Base-by-base conservation (phyloP, 2,329 filamentous ascomycete genomes). In the Anthostomella pinea region DNA sequence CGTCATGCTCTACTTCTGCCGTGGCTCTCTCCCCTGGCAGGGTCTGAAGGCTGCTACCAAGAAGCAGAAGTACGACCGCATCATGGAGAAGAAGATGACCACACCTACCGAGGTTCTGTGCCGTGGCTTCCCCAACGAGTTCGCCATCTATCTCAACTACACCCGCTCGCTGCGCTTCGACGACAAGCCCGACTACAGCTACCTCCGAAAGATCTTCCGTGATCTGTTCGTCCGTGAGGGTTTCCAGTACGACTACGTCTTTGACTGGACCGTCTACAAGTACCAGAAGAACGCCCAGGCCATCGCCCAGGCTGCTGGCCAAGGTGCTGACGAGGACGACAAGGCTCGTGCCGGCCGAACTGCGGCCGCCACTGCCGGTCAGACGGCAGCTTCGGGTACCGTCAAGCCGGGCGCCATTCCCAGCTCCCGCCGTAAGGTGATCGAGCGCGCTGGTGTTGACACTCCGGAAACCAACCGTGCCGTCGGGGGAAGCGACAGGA, bases 71-170 rank as follows among this genome's bases (percentile, higher is more conserved):
- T 97, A 98, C 64, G 93, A 98, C 71, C 83, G 91, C 51, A 98
- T 98, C 72, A 97, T 97, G 91, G 93, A 98, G 79, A 98, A 98
- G 84, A 98, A 98, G 87, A 97, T 97, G 93, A 98, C 93, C 10
- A 98, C 93, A 3, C 90, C 93, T 7, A 97, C 91, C 55, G 91
- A 98, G 70, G 90, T 96, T 31, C 87, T 98, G 32, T 98, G 93
- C 83, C 89, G 91, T 66, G 93, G 93, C 53, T 97, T 98, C 76
- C 93, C 93, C 57, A 96, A 97, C 68, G 93, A 98, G 72, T 98
- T 98, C 58, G 90, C 91, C 73, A 97, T 97, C 68, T 98, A 98
- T 69, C 79, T 98, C 48, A 97, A 97, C 83, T 97, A 98, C 77
- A 97, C 91, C 35, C 87, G 93, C 46, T 96, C 90, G 39, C 87